Conservation (phyloP, 345 rosid species). For the Hypericum androsaemum region DNA sequence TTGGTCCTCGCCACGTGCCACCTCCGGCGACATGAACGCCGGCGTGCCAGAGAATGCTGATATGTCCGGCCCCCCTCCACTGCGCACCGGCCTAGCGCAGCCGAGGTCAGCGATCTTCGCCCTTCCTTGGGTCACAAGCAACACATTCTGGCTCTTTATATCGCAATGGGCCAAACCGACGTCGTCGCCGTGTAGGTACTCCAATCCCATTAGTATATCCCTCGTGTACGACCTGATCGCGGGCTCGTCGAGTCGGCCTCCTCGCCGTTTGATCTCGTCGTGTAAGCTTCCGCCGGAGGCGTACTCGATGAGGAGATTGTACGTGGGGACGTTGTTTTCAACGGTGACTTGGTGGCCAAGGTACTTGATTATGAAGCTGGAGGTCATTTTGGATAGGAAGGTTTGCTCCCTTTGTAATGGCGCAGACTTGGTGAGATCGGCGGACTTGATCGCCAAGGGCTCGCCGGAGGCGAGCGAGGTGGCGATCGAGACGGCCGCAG, state of each 20-base stretch:
- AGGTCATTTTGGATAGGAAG: slow-evolving; percentile 45
- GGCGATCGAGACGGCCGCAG: slow-evolving; percentile 72
- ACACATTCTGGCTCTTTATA: slow-evolving; percentile 63
- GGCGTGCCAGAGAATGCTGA: slow-evolving; percentile 71
- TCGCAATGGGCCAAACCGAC: slow-evolving; percentile 66
- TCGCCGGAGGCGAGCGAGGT: slow-evolving; percentile 35
- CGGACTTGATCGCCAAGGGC: slow-evolving; percentile 57
- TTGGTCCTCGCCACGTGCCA: slow-evolving; percentile 76
- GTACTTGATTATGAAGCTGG: slow-evolving; percentile 55
- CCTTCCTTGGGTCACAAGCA: slow-evolving; percentile 38
- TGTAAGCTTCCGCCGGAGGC: slow-evolving; percentile 56
- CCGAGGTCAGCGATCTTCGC: slow-evolving; percentile 76
- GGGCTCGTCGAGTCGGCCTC: slow-evolving; percentile 51
- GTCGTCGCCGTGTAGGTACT: slow-evolving; percentile 37
- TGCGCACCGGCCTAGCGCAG: slow-evolving; percentile 41
- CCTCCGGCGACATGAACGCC: slow-evolving; percentile 92
- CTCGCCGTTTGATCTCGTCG: slow-evolving; percentile 42
- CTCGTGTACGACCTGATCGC: slow-evolving; percentile 31
- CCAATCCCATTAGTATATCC: slow-evolving; percentile 46
- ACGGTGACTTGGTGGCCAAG: slow-evolving; percentile 32
- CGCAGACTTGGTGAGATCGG: slow-evolving; percentile 39
- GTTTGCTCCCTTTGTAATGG: slow-evolving; percentile 43
- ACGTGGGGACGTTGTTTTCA: slow-evolving; percentile 26
- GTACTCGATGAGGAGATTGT: slow-evolving; percentile 63
- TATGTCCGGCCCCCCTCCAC: slow-evolving; percentile 2